Evolutionary conservation across 352 stramenopile species (phyloP).

Genomic region (Thraustochytrium striatum): DNA sequence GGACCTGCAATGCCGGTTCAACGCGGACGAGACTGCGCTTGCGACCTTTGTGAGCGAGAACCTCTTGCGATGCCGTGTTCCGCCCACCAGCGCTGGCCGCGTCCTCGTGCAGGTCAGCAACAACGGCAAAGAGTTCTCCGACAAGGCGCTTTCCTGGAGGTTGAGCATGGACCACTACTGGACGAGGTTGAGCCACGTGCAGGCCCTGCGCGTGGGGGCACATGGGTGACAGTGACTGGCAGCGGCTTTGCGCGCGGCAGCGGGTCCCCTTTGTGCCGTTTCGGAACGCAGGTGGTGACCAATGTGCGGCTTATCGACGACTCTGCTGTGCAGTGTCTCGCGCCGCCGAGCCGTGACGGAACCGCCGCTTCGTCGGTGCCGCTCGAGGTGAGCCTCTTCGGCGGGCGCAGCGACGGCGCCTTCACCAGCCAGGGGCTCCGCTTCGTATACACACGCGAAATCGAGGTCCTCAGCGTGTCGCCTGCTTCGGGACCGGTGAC

Average conservation of each 20-base stretch:
- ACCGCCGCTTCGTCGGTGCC: background rate
- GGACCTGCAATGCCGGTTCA: conserved; percentile 61
- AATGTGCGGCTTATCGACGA: background rate
- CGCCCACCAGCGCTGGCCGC: conserved; percentile 48
- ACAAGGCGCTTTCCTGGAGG: background rate
- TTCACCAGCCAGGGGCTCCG: background rate
- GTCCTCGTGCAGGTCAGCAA: conserved; percentile 59
- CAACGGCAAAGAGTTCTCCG: conserved; percentile 76
- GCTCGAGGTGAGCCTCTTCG: background rate
- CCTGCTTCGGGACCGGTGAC: background rate
- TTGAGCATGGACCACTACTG: conserved; percentile 13
- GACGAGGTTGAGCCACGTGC: background rate
- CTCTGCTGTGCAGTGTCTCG: background rate
- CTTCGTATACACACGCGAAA: background rate
- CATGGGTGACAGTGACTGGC: conserved; percentile 37
- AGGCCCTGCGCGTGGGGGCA: conserved; percentile 36
- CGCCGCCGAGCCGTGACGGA: background rate
- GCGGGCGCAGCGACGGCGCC: background rate
- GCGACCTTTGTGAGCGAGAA: conserved; percentile 56
- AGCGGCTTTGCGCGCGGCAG: background rate
- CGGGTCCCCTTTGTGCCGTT: background rate
- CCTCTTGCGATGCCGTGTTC: conserved; percentile 57
- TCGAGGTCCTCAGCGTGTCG: background rate
- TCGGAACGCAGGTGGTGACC: background rate
- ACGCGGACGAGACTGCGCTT: conserved; percentile 44